Percentiles rank a stretch among this genome's conserved stretches.
Evolutionary conservation across 2,329 filamentous ascomycete genomes (phyloP).

Genomic region (Cercospora sesami): DNA sequence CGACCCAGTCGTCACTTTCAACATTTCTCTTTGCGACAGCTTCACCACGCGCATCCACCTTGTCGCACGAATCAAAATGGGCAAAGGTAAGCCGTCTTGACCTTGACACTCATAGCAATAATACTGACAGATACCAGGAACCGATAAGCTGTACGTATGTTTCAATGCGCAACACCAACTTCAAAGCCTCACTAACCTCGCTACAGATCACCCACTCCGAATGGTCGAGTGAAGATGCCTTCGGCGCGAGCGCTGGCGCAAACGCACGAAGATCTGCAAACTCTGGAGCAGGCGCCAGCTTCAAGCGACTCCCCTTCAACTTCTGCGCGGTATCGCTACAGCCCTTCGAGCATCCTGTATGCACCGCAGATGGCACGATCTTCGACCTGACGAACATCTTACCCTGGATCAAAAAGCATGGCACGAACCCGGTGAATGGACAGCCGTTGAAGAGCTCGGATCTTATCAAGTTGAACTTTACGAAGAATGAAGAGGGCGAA

Average conservation of each 20-base stretch:
- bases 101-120: too few species aligned
- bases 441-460: constrained; percentile 75
- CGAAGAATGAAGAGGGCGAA: constrained; percentile 86
- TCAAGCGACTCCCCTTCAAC: constrained; percentile 93
- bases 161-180: constrained; percentile 17
- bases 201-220: constrained; percentile 88
- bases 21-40: constrained; percentile 18
- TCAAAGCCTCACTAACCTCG: constrained; percentile 10
- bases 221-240: constrained; percentile 90
- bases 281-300: constrained; percentile 60
- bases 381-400: constrained; percentile 95
- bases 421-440: constrained; percentile 87
- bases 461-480: constrained; percentile 85
- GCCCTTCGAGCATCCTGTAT: constrained; percentile 92
- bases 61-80: constrained; percentile 15
- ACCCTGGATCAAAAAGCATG: constrained; percentile 90
- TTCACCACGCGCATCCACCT: not conserved
- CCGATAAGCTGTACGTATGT: constrained; percentile 46
- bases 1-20: not conserved
- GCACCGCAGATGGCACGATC: constrained; percentile 80
- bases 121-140: constrained; percentile 34
- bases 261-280: constrained; percentile 59
- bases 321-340: constrained; percentile 96
- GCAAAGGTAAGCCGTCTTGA: constrained; percentile 24
- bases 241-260: constrained; percentile 74